Evolutionary conservation across 306 rosid genomes (phyloP), one percentile per base, ranked within the genome.

Genomic region (Spatholobus suberectus): DNA sequence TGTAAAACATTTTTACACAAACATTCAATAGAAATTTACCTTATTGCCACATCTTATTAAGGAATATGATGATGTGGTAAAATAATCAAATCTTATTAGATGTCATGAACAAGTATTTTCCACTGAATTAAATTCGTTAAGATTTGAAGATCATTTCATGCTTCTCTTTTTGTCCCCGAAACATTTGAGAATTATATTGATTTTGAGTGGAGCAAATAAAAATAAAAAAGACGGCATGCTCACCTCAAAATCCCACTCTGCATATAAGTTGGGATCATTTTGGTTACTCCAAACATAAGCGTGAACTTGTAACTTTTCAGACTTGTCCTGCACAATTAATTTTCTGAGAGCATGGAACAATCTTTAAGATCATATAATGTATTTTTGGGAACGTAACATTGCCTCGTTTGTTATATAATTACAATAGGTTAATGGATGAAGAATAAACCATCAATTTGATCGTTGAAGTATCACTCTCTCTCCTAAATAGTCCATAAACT

Each of bases 181-280:
- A 15, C 26, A 40, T 51, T 3, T 0, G 7, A 8, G 32, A 70
- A 62, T 37, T 71, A 35, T n/a, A 79, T 75, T 23, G 55, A 75
- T 24, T 35, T 8, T 23, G 40, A 6, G 9, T 52, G 14, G 26
- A 38, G 35, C 15, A 49, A 74, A 72, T 15, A 26, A 70, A 49
- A 73, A 40, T n/a, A 74, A 38, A 40, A 71, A 85, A 37, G 47
- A 52, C 44, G 13, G 32, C 15, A 47, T 32, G 73, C 74, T 57
- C 71, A 94, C 99, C 97, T 96, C 96, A 82, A 96, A 92, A 86
- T 92, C 89, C 99, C 99, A 96, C 4, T 90, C 94, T 29, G 92
- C 90, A 82, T 92, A 91, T 47, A 96, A 87, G 72, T 91, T 81
- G 35, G 97, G 94, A 88, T 96, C 98, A 67, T 80, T 89, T 76